Percentiles rank a stretch among this genome's conserved stretches.
phyloP scores from a whole-genome alignment of 2,329 filamentous ascomycete genomes.

The Trichoderma oligosporum region DNA sequence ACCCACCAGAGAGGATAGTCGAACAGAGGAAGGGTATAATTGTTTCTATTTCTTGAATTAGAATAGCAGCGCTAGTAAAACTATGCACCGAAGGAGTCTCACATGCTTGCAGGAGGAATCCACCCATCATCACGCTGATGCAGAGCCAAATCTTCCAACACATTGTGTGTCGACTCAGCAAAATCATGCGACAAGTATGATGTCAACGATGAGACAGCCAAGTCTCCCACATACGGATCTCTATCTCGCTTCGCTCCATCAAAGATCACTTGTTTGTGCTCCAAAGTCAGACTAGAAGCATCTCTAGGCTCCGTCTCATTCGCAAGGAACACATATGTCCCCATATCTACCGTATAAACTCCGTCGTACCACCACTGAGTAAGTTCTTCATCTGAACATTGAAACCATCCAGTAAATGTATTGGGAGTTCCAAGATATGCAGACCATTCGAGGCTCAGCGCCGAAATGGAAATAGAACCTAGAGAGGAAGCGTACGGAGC shows the following conservation, averaged over 20 bases:
- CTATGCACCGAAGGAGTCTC: constrained; percentile 22
- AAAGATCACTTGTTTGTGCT: constrained; percentile 45
- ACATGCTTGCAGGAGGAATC: constrained; percentile 53
- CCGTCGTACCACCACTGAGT: constrained; percentile 53
- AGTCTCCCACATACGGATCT: constrained; percentile 51
- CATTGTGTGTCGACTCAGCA: constrained; percentile 40
- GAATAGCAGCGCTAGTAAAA: neutral
- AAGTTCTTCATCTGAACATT: constrained; percentile 47
- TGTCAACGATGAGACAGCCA: constrained; percentile 47
- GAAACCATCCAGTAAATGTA: constrained; percentile 49
- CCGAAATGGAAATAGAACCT: constrained; percentile 43
- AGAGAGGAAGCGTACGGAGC: constrained; percentile 41
- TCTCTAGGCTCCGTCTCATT: constrained; percentile 49
- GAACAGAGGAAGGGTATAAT: constrained; percentile 46
- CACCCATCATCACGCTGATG: constrained; percentile 50
- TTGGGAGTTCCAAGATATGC: constrained; percentile 46
- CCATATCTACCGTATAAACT: constrained; percentile 50
- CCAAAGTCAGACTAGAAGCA: constrained; percentile 41
- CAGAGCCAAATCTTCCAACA: constrained; percentile 46
- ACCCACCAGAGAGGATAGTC: constrained; percentile 55
- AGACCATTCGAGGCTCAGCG: constrained; percentile 41
- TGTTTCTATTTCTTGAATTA: constrained; percentile 30
- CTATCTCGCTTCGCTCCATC: constrained; percentile 52
- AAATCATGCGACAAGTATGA: constrained; percentile 46
- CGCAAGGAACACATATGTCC: constrained; percentile 42